These are phyloP conservation scores for Gynandropsis gynandra DNA, from an alignment of 345 rosid genomes.

Conservation along the genomic window DNA sequence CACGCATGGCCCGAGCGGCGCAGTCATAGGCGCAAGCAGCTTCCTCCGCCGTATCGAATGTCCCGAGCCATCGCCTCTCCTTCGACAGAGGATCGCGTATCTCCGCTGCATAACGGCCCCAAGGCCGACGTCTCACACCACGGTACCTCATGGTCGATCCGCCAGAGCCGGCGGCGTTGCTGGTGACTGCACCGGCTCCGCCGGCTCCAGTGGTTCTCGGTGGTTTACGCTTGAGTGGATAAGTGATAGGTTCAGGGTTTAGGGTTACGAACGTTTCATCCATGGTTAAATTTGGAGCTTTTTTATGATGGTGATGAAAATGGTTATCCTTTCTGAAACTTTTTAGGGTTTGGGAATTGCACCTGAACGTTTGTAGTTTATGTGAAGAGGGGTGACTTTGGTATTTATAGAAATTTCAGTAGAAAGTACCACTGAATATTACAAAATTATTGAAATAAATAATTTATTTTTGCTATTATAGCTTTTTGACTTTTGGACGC, in stretches of 20 bases:
- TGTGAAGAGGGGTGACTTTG: constrained; percentile 6
- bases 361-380: constrained; percentile 17
- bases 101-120: constrained; percentile 99
- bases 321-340: not conserved
- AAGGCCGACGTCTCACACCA: constrained; percentile 89
- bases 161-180: constrained; percentile 23
- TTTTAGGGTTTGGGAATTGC: constrained; percentile 14
- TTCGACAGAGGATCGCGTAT: constrained; percentile 87
- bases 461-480: not conserved
- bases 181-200: constrained; percentile 18
- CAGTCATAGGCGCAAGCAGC: constrained; percentile 93
- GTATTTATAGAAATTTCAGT: constrained; percentile 24
- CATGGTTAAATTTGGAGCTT: constrained; percentile 11
- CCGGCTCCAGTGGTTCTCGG: constrained; percentile 18
- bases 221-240: constrained; percentile 24
- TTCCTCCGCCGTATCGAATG: constrained; percentile 95
- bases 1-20: constrained; percentile 93
- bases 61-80: constrained; percentile 94
- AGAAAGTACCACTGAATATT: not conserved
- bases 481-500: constrained; percentile 15
- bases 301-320: not conserved
- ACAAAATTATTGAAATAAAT: no score
- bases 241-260: constrained; percentile 13
- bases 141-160: constrained; percentile 69
- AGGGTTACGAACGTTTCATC: constrained; percentile 28